Evolutionary conservation across 2,329 filamentous ascomycete genomes (phyloP), one percentile per base, ranked within the genome.

Genomic region (Arthrobotrys entomopaga): DNA sequence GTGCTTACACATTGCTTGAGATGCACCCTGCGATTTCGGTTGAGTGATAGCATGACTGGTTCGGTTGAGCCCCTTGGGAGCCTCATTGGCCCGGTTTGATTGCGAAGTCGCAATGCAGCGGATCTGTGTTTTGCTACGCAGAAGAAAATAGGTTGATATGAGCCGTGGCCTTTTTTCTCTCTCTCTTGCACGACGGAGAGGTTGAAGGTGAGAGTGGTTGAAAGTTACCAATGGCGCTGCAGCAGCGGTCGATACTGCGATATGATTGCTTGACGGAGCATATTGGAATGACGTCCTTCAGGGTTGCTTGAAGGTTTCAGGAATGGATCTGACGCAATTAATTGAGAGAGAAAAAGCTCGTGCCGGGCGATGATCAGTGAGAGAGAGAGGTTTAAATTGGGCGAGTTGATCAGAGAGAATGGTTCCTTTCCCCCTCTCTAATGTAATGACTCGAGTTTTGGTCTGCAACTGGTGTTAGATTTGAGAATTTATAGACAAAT

Each of bases 1-100:
- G 54, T 19, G 64, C 76, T 50, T 56, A 77, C 76, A 86, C 96
- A 99, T 99, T 77, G 96, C 95, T 85, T 99, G 95, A 48, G 95
- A 98, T 65, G 96, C 95, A 78, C 95, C 95, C 85, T 99, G 95
- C 38, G 94, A 95, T 85, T 97, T 98, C 81, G 93, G 94, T 84
- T 98, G 93, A 24, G 95, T 99, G 84, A 99, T 94, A 81, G 85
- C 82, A 75, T 88, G 85, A 75, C 93, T 97, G 81, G 94, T 85
- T 82, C 88, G 92, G 86, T 99, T 99, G 82, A 97, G 63, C 19
- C 70, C 70, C 53, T 66, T 67, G 4, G 70, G 57, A 52, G 70
- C 57, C 43, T 67, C 63, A 57, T 52, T 67, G 56, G 70, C 63
- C 26, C 65, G 70, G 16, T 64, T 57, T 50, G 63, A 56, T 53